These are phyloP conservation scores for Cadophora sp. DNA, from an alignment of 2,329 filamentous ascomycete species.

Conservation along the genomic window DNA sequence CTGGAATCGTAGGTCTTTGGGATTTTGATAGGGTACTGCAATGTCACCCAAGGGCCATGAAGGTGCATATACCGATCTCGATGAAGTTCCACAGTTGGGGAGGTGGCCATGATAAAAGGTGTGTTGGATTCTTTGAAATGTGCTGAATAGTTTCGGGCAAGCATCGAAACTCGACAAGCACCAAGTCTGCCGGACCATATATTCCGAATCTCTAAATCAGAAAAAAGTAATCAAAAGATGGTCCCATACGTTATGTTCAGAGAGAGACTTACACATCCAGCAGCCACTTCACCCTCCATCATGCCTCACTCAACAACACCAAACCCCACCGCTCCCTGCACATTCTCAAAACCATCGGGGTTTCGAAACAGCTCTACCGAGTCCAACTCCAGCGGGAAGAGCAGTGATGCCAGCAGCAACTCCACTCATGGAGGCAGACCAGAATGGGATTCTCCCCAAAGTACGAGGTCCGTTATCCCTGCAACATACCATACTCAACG, in stretches of 20 bases:
- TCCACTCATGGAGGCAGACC: not conserved
- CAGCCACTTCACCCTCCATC: not conserved
- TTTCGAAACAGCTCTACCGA: too few relatives aligned
- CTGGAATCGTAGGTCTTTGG: not conserved
- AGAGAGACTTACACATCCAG: not conserved
- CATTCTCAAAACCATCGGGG: not conserved
- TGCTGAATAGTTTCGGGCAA: not conserved
- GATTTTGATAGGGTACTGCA: not conserved
- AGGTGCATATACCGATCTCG: not conserved
- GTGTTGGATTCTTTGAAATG: not conserved
- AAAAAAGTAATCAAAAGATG: not conserved
- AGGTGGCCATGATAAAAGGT: not conserved
- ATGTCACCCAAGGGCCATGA: not conserved
- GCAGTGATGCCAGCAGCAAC: not conserved
- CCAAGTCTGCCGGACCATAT: too few relatives aligned
- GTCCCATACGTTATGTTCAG: not conserved
- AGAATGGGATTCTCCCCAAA: not conserved
- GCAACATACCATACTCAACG: too few relatives aligned
- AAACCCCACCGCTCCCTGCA: not conserved
- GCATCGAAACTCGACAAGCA: not conserved
- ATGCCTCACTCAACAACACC: slow-evolving; percentile 1
- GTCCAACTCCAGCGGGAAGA: not conserved
- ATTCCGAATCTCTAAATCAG: not conserved
- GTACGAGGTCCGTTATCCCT: not conserved
- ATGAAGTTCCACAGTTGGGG: not conserved